Evolutionary conservation across 192 early-diverging fungal species (phyloP), one percentile per base, ranked within the genome.

Genomic region (Rhizophagus prolifer): DNA sequence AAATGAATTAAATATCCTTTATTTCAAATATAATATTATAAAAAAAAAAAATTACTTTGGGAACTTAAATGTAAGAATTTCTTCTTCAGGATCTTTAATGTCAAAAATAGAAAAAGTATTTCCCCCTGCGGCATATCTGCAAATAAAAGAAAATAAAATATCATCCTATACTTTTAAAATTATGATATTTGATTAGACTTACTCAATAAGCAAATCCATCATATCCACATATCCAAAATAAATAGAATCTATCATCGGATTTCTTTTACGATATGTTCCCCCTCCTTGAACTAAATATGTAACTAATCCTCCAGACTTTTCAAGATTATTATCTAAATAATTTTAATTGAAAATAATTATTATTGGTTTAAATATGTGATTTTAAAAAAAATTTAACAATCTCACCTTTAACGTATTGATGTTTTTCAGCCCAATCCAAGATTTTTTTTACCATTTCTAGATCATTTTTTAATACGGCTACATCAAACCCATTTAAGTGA

Each of bases 121-220:
- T 36, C 70, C 70, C 0, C 46, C 70, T 28, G 47, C 70, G 14
- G 47, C 70, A 71, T 28, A 71, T 58, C 70, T 71, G 13, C 25
- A 69, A 38, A 23, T 1, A 41, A 21, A 46, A n/a, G 10, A 38
- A 21, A 38, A 16, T 8, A 38, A 38, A 38, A 38, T 38, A 60
- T 9, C 58, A 9, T 9, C 3, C 3, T 23, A 41, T 31, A 16
- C 41, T 38, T 44, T 46, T 41, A 9, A 16, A 26, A n/a, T 19
- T 8, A n/a, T 38, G 5, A 3, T 13, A 26, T 30, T 41, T 10
- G 23, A 23, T 26, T 38, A 38, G 13, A 26, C 70, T 58, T 58
- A 71, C 70, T 71, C 70, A 28, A 71, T 71, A 14, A 71, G 25
- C 14, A 71, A 58, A 71, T 71, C 70, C 3, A 71, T 7, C 13